Percentiles rank a stretch among this genome's conserved stretches.
These are phyloP conservation scores for Lactuca saligna DNA, from an alignment of 129 eudicot genomes.

Conservation along the genomic window DNA sequence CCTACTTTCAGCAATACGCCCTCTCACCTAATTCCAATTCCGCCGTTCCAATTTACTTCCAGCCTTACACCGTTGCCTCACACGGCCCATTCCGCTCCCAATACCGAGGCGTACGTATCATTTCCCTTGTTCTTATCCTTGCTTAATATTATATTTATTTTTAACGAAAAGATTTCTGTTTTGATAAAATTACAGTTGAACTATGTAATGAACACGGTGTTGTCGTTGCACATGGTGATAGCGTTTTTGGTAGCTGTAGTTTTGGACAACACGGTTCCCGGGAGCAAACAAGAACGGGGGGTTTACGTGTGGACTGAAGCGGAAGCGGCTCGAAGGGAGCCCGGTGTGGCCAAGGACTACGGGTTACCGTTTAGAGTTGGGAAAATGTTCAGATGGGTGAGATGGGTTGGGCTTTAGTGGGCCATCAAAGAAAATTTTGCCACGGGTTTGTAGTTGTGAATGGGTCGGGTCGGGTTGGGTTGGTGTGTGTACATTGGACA, in stretches of 20 bases:
- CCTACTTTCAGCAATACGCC: constrained; percentile 94
- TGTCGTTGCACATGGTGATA: constrained; percentile 92
- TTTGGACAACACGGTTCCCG: constrained; percentile 93
- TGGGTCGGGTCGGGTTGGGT: not conserved
- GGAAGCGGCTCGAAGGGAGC: constrained; percentile 72
- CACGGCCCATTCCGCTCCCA: constrained; percentile 83
- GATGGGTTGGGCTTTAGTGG: constrained; percentile 82
- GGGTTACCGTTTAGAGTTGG: constrained; percentile 90
- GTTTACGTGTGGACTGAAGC: constrained; percentile 92
- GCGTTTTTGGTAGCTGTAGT: constrained; percentile 81
- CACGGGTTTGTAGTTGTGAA: not conserved
- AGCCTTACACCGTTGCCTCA: constrained; percentile 87
- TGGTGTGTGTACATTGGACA: constrained; percentile 39
- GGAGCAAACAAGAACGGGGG: constrained; percentile 91
- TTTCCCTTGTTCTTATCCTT: too few relatives aligned
- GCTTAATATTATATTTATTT: too few relatives aligned
- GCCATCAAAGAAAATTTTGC: constrained; percentile 20
- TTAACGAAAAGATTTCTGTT: not conserved
- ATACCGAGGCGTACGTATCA: constrained; percentile 63
- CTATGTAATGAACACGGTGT: constrained; percentile 74
- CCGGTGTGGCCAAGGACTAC: constrained; percentile 78
- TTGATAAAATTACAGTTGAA: constrained; percentile 51
- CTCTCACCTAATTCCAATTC: constrained; percentile 67
- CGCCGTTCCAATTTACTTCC: constrained; percentile 80
- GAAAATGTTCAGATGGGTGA: constrained; percentile 85